Percentiles rank a stretch among this genome's conserved stretches.
These are phyloP conservation scores for Flaveria floridana DNA, from an alignment of 140 eudicot genomes.

Conservation along the genomic window DNA sequence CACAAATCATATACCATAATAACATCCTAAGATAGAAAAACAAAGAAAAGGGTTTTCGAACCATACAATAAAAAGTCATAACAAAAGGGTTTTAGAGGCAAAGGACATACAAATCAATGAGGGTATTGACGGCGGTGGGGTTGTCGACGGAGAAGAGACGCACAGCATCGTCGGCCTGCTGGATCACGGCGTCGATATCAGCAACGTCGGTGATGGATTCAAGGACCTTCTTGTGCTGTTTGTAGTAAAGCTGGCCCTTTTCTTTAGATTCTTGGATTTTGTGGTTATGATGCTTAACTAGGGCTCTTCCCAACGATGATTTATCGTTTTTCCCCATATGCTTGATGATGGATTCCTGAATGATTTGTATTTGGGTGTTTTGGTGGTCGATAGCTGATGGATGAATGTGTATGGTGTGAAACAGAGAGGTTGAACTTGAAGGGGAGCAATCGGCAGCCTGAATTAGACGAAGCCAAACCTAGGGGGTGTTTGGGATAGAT, in stretches of 20 bases:
- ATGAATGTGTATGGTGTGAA: no score
- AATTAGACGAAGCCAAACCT: no score
- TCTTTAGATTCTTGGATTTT: constrained; percentile 80
- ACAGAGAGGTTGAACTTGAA: no score
- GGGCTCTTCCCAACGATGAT: constrained; percentile 69
- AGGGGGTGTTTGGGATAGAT: no score
- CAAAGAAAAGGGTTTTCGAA: neutral
- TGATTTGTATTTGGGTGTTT: neutral
- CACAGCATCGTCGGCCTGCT: constrained; percentile 75
- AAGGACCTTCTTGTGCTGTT: constrained; percentile 70
- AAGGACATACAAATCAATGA: constrained; percentile 55
- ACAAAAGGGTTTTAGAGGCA: neutral
- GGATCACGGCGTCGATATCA: constrained; percentile 86
- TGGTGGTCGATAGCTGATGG: neutral
- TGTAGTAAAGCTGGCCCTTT: constrained; percentile 59
- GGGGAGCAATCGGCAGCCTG: no score
- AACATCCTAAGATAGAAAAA: neutral
- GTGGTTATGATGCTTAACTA: constrained; percentile 82
- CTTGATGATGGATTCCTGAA: neutral
- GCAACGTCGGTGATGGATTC: constrained; percentile 85
- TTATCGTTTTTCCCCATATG: constrained; percentile 79
- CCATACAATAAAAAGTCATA: neutral
- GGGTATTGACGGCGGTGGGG: constrained; percentile 47
- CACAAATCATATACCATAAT: no score
- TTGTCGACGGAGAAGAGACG: constrained; percentile 54